A percentile compares a stretch with the other conserved stretches of the same genome.
These are phyloP conservation scores for Citrullus amarus DNA, from an alignment of 306 rosid species.

Conservation along the genomic window DNA sequence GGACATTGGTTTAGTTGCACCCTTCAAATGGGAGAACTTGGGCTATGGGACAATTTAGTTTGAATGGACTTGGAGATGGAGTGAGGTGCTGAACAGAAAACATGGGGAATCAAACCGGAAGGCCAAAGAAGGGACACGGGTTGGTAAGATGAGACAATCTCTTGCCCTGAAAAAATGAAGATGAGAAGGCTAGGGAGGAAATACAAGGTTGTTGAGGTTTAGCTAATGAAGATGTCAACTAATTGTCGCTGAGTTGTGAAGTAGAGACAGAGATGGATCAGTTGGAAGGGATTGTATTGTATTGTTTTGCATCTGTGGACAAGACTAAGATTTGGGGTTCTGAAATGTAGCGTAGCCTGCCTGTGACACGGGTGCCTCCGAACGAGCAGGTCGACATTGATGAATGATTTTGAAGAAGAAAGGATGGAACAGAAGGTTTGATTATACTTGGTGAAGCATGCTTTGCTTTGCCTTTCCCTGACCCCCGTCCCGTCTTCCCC, in stretches of 20 bases:
- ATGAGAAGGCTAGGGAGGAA: not conserved
- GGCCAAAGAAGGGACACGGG: not conserved
- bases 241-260: not conserved
- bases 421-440: not conserved
- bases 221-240: not conserved
- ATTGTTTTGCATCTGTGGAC: not conserved
- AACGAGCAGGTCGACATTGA: not conserved
- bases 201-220: not conserved
- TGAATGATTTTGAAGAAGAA: not conserved
- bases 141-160: not conserved
- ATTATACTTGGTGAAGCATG: not conserved
- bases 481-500: not conserved
- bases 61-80: slow-evolving; percentile 6
- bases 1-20: slow-evolving; percentile 51
- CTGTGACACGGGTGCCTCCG: not conserved
- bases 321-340: not conserved
- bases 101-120: not conserved
- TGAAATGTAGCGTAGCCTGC: not conserved
- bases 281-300: not conserved
- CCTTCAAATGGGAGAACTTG: slow-evolving; percentile 82
- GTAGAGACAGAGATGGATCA: not conserved
- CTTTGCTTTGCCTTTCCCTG: not conserved
- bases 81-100: not conserved
- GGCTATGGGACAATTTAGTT: slow-evolving; percentile 47
- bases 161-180: not conserved